These are phyloP conservation scores for Thelonectria olida DNA, from an alignment of 2,329 filamentous ascomycete species.

Conservation along the genomic window DNA sequence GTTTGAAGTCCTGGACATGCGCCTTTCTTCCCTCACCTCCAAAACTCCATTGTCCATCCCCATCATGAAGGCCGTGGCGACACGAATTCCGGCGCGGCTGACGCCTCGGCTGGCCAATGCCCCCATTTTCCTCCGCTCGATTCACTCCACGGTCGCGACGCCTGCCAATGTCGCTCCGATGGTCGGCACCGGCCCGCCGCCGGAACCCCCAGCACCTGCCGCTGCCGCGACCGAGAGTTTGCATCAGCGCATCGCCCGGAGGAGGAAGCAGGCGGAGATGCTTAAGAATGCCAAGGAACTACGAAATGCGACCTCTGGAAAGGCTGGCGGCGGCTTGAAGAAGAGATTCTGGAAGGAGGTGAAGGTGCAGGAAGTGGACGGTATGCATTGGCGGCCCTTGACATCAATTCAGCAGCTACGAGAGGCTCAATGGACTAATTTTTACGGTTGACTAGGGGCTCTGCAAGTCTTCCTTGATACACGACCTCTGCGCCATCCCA, in stretches of 20 bases:
- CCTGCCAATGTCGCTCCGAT: constrained; percentile 61
- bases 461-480: constrained; percentile 77
- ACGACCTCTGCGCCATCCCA: constrained; percentile 80
- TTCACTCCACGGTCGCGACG: constrained; percentile 46
- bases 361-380: constrained; percentile 71
- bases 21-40: constrained; percentile 16
- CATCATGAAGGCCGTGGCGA: constrained; percentile 53
- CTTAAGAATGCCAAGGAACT: constrained; percentile 62
- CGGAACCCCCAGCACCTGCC: constrained; percentile 62
- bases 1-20: constrained; percentile 9
- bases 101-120: constrained; percentile 38
- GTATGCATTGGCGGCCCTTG: constrained; percentile 48
- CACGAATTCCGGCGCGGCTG: constrained; percentile 51
- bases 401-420: background rate
- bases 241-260: constrained; percentile 58
- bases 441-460: constrained; percentile 46
- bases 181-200: constrained; percentile 67
- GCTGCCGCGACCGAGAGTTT: constrained; percentile 52
- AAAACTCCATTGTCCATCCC: constrained; percentile 21
- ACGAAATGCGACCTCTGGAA: constrained; percentile 47
- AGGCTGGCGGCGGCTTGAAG: constrained; percentile 58
- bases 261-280: constrained; percentile 63
- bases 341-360: constrained; percentile 93
- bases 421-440: background rate
- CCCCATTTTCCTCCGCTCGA: constrained; percentile 34